Percentiles rank a stretch among this genome's conserved stretches.
phyloP scores from a whole-genome alignment of 257 asterid genomes.

The Solanum ossicruentum region DNA sequence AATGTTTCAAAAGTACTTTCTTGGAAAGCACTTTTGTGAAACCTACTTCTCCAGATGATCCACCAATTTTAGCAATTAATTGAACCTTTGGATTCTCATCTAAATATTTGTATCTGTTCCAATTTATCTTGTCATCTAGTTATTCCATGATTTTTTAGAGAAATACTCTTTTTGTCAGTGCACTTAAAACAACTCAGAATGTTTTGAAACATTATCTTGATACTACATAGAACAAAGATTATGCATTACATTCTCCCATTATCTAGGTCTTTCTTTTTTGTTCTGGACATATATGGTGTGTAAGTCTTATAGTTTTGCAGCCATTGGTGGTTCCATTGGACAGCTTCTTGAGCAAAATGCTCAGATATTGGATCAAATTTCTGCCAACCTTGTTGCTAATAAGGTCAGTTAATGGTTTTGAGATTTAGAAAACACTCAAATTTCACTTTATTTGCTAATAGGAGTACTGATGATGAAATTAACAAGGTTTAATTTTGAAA shows the following conservation, averaged over 20 bases:
- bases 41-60: not conserved
- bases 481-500: too few species aligned
- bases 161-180: not conserved
- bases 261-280: not conserved
- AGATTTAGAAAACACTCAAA: not conserved
- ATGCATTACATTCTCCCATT: not conserved
- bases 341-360: conserved; percentile 80
- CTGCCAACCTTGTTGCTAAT: conserved; percentile 50
- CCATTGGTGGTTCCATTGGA: conserved; percentile 64
- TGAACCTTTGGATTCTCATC: not conserved
- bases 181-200: not conserved
- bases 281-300: not conserved
- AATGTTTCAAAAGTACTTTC: not conserved
- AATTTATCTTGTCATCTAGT: not conserved
- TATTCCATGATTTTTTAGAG: not conserved
- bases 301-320: conserved; percentile 26
- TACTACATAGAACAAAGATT: not conserved
- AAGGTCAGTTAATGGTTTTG: conserved; percentile 29
- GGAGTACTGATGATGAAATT: too few species aligned
- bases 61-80: not conserved
- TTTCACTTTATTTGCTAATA: too few species aligned
- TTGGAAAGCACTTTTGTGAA: not conserved
- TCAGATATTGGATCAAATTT: conserved; percentile 66
- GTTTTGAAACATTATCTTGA: not conserved
- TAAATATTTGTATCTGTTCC: not conserved